Evolutionary conservation across 2,329 filamentous ascomycete species (phyloP).

Genomic region (Alternaria viburni): DNA sequence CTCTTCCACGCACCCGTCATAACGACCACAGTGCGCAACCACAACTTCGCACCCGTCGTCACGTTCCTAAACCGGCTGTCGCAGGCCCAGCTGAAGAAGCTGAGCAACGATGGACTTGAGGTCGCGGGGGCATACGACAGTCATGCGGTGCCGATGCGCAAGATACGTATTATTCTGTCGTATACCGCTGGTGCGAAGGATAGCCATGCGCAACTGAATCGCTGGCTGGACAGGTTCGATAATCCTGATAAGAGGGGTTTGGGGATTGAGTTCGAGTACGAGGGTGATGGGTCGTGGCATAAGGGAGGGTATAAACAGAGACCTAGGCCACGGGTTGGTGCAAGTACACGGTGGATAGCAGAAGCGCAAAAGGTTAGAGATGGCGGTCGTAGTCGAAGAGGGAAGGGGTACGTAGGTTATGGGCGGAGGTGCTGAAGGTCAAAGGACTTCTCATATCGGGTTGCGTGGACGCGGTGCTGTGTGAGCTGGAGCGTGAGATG

Average conservation of each 20-base stretch:
- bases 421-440: background rate
- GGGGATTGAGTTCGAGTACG: constrained; percentile 13
- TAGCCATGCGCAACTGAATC: constrained; percentile 13
- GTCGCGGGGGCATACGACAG: background rate
- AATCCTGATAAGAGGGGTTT: constrained; percentile 6
- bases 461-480: background rate
- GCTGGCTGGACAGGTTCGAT: constrained; percentile 18
- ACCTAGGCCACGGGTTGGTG: background rate
- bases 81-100: constrained; percentile 9
- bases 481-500: background rate
- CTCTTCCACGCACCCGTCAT: constrained; percentile 18
- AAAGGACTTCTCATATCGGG: background rate
- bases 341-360: constrained; percentile 2
- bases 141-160: background rate
- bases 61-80: constrained; percentile 24
- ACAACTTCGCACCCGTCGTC: constrained; percentile 24
- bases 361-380: background rate
- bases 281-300: background rate
- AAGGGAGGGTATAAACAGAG: constrained; percentile 9
- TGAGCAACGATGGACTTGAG: background rate
- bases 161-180: constrained; percentile 6
- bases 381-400: background rate
- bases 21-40: constrained; percentile 18
- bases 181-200: constrained; percentile 9
- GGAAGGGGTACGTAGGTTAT: background rate